Percentiles rank a stretch among this genome's conserved stretches.
Evolutionary conservation across 2,329 filamentous ascomycete species (phyloP).

Genomic region (Pestalotiopsis sp.): DNA sequence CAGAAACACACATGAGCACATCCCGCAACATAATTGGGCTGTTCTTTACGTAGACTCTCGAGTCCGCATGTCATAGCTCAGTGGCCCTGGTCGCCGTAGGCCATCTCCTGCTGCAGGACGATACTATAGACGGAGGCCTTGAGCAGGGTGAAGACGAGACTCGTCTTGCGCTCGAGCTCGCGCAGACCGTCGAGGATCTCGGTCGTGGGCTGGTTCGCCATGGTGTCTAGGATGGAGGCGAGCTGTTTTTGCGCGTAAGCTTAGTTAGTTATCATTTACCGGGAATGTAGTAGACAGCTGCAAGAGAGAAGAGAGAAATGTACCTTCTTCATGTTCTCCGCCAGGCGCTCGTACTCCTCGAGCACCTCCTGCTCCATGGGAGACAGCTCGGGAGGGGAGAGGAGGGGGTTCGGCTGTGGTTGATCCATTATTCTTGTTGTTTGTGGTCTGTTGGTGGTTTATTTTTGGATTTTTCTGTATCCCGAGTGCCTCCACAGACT

Average conservation of each 20-base stretch:
- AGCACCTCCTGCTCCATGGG: slow-evolving; percentile 92
- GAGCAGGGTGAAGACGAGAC: slow-evolving; percentile 89
- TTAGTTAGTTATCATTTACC: no score
- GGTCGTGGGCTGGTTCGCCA: slow-evolving; percentile 72
- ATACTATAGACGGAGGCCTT: slow-evolving; percentile 99
- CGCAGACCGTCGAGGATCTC: slow-evolving; percentile 86
- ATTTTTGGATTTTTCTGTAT: no score
- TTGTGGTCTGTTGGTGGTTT: background rate
- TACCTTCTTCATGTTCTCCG: slow-evolving; percentile 91
- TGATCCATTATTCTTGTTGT: slow-evolving; percentile 1
- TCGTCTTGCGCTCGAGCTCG: slow-evolving; percentile 90
- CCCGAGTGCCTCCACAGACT: background rate
- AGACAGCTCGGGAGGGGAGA: slow-evolving; percentile 60
- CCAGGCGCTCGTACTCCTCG: slow-evolving; percentile 86
- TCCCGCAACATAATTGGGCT: no score
- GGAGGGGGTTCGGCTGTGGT: slow-evolving; percentile 20
- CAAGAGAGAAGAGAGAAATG: slow-evolving; percentile 17
- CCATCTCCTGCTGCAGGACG: slow-evolving; percentile 95
- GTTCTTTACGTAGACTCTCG: background rate
- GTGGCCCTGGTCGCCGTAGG: slow-evolving; percentile 59
- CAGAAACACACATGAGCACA: no score
- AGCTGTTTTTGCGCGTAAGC: slow-evolving; percentile 43
- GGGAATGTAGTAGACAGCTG: no score
- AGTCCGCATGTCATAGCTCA: background rate
- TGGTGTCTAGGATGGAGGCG: slow-evolving; percentile 61